A percentile compares a stretch with the other conserved stretches of the same genome.
These are phyloP conservation scores for Xylariaceae sp. DNA, from an alignment of 2,329 filamentous ascomycete genomes.

Conservation along the genomic window DNA sequence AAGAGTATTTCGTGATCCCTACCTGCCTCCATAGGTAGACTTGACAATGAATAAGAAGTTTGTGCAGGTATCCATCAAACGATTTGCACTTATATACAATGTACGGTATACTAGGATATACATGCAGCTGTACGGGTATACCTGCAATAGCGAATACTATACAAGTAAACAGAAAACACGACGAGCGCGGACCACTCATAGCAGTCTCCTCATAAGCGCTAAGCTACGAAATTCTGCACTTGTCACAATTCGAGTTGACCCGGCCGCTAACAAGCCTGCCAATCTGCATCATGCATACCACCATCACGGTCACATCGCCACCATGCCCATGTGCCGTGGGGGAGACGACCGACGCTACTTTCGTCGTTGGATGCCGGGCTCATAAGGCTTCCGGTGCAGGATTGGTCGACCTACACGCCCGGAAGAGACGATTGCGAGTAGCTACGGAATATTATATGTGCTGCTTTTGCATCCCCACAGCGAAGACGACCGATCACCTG, in stretches of 20 bases:
- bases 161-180: no score
- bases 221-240: neutral
- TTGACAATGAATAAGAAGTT: no score
- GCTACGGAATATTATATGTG: no score
- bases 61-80: no score
- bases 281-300: slow-evolving; percentile 18
- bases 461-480: neutral
- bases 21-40: no score
- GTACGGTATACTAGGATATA: no score
- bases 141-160: no score
- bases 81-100: no score
- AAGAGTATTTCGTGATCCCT: no score
- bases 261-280: no score
- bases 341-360: neutral
- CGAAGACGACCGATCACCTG: neutral
- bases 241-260: neutral
- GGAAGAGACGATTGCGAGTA: neutral
- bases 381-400: neutral
- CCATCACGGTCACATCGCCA: slow-evolving; percentile 26
- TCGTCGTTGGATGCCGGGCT: neutral
- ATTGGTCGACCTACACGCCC: neutral
- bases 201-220: neutral
- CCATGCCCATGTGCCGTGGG: slow-evolving; percentile 13
- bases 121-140: no score
- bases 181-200: neutral